phyloP scores from a whole-genome alignment of 768 basidiomycete species.

The Mycena leptocephala region DNA sequence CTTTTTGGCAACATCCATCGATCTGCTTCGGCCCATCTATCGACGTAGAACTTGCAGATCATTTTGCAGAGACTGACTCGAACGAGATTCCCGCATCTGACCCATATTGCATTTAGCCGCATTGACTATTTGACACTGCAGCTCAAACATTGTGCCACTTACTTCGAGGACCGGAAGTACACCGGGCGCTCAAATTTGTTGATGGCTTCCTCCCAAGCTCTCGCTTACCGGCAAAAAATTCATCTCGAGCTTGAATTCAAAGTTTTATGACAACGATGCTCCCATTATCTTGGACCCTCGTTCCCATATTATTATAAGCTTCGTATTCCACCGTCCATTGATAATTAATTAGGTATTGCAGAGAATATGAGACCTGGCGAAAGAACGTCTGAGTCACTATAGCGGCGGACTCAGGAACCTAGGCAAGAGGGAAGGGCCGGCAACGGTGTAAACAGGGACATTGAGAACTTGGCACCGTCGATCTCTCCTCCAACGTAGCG shows the following conservation, averaged over 20 bases:
- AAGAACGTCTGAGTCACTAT: constrained; percentile 8
- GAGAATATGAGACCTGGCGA: constrained; percentile 7
- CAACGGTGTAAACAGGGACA: constrained; percentile 8
- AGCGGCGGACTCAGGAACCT: constrained; percentile 3
- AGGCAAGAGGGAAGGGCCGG: constrained; percentile 15
- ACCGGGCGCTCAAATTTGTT: not conserved
- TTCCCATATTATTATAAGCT: constrained; percentile 21
- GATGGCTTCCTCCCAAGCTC: constrained; percentile 16
- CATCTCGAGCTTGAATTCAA: constrained; percentile 10
- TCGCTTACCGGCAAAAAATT: constrained; percentile 16
- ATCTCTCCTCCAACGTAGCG: constrained; percentile 21
- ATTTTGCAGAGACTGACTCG: too few species aligned
- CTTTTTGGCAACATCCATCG: too few species aligned
- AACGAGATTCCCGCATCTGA: too few species aligned
- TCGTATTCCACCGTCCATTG: constrained; percentile 10
- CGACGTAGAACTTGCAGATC: too few species aligned
- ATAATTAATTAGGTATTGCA: constrained; percentile 14
- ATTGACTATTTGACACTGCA: constrained; percentile 5
- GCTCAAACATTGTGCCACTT: constrained; percentile 10
- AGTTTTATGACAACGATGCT: not conserved
- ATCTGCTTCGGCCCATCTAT: too few species aligned
- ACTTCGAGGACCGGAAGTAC: constrained; percentile 6
- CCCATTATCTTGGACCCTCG: constrained; percentile 18
- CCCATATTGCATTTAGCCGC: constrained; percentile 4
- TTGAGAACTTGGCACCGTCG: constrained; percentile 14